Evolutionary conservation across 345 rosid species (phyloP), one percentile per base, ranked within the genome.

Genomic region (Physaria fendleri): DNA sequence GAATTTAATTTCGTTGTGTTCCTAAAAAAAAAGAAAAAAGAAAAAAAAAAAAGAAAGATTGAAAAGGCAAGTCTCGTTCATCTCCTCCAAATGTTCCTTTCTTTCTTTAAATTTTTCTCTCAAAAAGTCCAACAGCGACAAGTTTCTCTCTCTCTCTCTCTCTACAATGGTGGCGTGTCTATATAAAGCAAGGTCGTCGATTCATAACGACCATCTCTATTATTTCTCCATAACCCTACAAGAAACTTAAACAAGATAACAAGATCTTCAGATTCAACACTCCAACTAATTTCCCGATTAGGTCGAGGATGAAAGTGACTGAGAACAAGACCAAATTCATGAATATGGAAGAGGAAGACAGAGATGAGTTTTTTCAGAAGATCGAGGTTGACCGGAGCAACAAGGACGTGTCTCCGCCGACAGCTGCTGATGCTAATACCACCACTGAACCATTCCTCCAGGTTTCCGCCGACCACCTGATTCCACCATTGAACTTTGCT

Each of bases 401-500:
- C n/a, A n/a, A n/a, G n/a, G n/a, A n/a, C 62, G 12, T 70, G 6
- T 53, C 74, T 28, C 65, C 49, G 6, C 37, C 35, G 8, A 38
- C 43, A 32, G 35, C 35, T 32, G n/a, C 35, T 32, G 35, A 5
- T 32, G 35, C n/a, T 10, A n/a, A n/a, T n/a, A 32, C 61, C 15
- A 3, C 9, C 25, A 24, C 50, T 28, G 11, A 66, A 52, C 35
- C 68, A 29, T 12, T 61, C 25, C 9, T 48, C 2, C 78, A 74
- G 1, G 43, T 68, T 56, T 14, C 75, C 56, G 80, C 73, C 0
- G 83, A 72, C 6, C 84, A 27, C 71, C 63, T 80, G 61, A 76
- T 69, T 6, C 99, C 99, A 3, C 99, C 99, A 7, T 77, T 89
- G 21, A 93, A 93, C 81, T 93, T 93, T 68, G 60, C 99, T 5